Percentiles rank a stretch among this genome's conserved stretches.
Evolutionary conservation across 2,329 filamentous ascomycete genomes (phyloP).

Genomic region (Talaromyces sp.): DNA sequence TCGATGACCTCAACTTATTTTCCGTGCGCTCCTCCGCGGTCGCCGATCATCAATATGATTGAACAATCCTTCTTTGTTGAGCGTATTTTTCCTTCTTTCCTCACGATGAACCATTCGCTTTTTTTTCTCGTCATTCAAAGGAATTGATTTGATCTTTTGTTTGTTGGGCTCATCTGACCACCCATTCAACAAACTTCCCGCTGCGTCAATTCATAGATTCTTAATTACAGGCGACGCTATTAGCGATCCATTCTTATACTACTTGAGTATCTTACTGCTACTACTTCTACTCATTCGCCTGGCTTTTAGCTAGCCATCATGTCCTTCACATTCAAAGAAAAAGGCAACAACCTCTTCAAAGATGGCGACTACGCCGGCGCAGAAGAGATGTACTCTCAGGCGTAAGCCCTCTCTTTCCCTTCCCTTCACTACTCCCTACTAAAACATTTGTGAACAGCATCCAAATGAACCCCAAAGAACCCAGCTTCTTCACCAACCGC

Average conservation of each 20-base stretch:
- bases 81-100: neutral
- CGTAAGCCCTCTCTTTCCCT: constrained; percentile 32
- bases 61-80: neutral
- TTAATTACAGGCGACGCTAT: neutral
- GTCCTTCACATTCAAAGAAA: constrained; percentile 40
- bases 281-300: neutral
- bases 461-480: constrained; percentile 71
- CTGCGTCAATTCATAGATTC: neutral
- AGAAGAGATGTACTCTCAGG: constrained; percentile 47
- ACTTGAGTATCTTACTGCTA: neutral
- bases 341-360: constrained; percentile 47
- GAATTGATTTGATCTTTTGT: neutral
- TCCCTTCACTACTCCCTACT: neutral
- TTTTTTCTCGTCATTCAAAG: neutral
- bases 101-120: neutral
- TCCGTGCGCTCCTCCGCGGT: neutral
- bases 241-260: neutral
- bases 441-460: constrained; percentile 53
- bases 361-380: constrained; percentile 44
- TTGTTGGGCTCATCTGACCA: neutral
- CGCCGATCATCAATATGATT: neutral
- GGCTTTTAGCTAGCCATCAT: neutral
- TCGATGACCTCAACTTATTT: constrained; percentile 24
- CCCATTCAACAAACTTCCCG: neutral
- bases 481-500: constrained; percentile 82